Evolutionary conservation across 2,329 filamentous ascomycete species (phyloP).

Genomic region (Geosmithia morbida): DNA sequence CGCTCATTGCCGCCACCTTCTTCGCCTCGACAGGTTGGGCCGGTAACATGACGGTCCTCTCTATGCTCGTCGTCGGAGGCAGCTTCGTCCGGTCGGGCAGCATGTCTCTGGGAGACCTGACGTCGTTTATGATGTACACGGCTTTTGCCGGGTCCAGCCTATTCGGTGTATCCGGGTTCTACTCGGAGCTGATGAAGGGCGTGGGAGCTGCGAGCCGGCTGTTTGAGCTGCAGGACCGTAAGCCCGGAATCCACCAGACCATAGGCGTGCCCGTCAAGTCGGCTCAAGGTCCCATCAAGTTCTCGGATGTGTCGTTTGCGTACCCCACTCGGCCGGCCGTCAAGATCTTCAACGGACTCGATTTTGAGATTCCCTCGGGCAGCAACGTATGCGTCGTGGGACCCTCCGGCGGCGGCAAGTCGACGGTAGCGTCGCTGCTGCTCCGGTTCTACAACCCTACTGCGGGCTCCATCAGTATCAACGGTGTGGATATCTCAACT

Average conservation of each 20-base stretch:
- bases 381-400: slow-evolving; percentile 95
- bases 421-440: slow-evolving; percentile 82
- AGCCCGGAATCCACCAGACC: slow-evolving; percentile 77
- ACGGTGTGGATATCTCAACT: slow-evolving; percentile 65
- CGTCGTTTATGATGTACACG: slow-evolving; percentile 97
- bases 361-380: slow-evolving; percentile 84
- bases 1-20: slow-evolving; percentile 79
- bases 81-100: slow-evolving; percentile 75
- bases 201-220: slow-evolving; percentile 91
- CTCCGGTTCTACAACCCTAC: slow-evolving; percentile 84
- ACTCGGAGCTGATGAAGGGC: slow-evolving; percentile 97
- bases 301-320: slow-evolving; percentile 72
- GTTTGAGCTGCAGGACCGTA: slow-evolving; percentile 87
- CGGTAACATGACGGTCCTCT: slow-evolving; percentile 92
- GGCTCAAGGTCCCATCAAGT: slow-evolving; percentile 78
- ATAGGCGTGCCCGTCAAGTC: slow-evolving; percentile 66
- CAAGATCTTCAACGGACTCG: slow-evolving; percentile 74
- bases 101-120: slow-evolving; percentile 83
- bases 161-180: slow-evolving; percentile 90
- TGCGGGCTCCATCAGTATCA: slow-evolving; percentile 63
- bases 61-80: slow-evolving; percentile 79
- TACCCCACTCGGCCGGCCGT: slow-evolving; percentile 92
- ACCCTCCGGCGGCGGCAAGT: slow-evolving; percentile 91
- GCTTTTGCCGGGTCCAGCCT: slow-evolving; percentile 75
- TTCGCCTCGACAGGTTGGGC: slow-evolving; percentile 78